A percentile compares a stretch with the other conserved stretches of the same genome.
phyloP scores from a whole-genome alignment of 1,139 yeast genomes.

The Pichia sp. region DNA sequence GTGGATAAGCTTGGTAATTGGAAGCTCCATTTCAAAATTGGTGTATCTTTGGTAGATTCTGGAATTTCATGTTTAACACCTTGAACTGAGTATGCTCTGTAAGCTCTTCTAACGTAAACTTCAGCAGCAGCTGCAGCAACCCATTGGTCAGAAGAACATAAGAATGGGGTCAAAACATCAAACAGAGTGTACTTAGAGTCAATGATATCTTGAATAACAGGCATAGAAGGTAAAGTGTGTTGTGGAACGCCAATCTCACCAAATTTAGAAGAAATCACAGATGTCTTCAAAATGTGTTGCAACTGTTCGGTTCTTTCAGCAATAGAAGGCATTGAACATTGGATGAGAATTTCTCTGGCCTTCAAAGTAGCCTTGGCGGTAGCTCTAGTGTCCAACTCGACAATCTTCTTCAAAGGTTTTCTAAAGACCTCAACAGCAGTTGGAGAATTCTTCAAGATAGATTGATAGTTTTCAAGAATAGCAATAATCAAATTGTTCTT shows the following conservation, averaged over 20 bases:
- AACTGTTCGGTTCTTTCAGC: conserved; percentile 95
- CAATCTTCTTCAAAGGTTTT: conserved; percentile 68
- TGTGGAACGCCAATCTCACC: conserved; percentile 72
- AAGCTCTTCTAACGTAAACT: conserved; percentile 93
- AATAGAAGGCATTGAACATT: conserved; percentile 92
- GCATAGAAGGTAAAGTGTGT: conserved; percentile 79
- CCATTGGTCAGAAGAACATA: conserved; percentile 77
- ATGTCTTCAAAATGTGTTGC: conserved; percentile 88
- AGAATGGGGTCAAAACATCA: conserved; percentile 90
- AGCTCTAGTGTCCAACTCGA: conserved; percentile 82
- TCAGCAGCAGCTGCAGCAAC: conserved; percentile 96
- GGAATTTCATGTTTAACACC: conserved; percentile 62
- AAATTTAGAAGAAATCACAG: conserved; percentile 84
- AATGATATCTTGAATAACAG: conserved; percentile 80
- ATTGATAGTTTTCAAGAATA: conserved; percentile 75
- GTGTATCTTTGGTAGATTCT: conserved; percentile 35
- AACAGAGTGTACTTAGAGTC: conserved; percentile 95
- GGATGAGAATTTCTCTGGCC: conserved; percentile 93
- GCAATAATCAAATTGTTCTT: conserved; percentile 88
- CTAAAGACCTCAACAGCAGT: conserved; percentile 68
- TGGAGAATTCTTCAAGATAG: conserved; percentile 57
- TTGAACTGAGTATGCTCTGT: conserved; percentile 89
- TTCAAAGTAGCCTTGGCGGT: conserved; percentile 93
- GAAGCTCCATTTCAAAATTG: conserved; percentile 82
- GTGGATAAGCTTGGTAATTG: conserved; percentile 69